Evolutionary conservation across 78 protist genomes (phyloP).

Genomic region (Chrysochromulina parva): DNA sequence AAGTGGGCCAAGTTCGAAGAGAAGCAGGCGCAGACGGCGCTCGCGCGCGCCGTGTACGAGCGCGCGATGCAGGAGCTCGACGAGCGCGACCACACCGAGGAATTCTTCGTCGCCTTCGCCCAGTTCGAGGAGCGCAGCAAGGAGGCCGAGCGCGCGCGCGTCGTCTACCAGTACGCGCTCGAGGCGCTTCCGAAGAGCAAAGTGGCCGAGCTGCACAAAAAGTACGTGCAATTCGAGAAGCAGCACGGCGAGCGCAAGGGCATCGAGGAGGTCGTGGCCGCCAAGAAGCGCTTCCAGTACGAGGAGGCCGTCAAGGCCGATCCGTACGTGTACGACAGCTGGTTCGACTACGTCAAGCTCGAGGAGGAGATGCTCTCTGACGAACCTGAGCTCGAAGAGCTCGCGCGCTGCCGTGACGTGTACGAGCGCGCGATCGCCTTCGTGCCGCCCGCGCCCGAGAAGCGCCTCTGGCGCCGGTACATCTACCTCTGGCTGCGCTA

Average conservation of each 20-base stretch:
- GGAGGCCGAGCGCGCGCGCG: conserved; percentile 89
- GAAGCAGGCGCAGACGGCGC: conserved; percentile 48
- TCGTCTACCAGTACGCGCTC: conserved; percentile 84
- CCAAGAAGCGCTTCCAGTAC: conserved; percentile 86
- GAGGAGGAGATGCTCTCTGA: conserved; percentile 61
- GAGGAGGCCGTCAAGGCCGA: conserved; percentile 70
- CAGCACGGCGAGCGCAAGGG: conserved; percentile 72
- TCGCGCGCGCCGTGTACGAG: conserved; percentile 75
- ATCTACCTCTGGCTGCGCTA: conserved; percentile 95
- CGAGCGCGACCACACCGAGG: conserved; percentile 50
- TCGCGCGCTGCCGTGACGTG: conserved; percentile 71
- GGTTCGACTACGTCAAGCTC: conserved; percentile 95
- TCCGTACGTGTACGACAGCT: conserved; percentile 85
- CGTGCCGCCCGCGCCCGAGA: conserved; percentile 89
- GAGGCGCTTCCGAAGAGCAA: not conserved
- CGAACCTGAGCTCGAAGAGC: not conserved
- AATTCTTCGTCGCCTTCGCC: conserved; percentile 88
- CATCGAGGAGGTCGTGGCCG: conserved; percentile 83
- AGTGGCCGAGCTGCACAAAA: conserved; percentile 69
- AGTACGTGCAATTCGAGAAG: conserved; percentile 79
- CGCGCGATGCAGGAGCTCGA: conserved; percentile 60
- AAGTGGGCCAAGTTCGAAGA: conserved; percentile 88
- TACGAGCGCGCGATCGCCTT: conserved; percentile 96
- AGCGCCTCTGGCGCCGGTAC: conserved; percentile 89
- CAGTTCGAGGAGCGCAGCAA: conserved; percentile 78